Evolutionary conservation across 441 rosid genomes (phyloP), one percentile per base, ranked within the genome.

Genomic region (Adansonia madagascariensis): DNA sequence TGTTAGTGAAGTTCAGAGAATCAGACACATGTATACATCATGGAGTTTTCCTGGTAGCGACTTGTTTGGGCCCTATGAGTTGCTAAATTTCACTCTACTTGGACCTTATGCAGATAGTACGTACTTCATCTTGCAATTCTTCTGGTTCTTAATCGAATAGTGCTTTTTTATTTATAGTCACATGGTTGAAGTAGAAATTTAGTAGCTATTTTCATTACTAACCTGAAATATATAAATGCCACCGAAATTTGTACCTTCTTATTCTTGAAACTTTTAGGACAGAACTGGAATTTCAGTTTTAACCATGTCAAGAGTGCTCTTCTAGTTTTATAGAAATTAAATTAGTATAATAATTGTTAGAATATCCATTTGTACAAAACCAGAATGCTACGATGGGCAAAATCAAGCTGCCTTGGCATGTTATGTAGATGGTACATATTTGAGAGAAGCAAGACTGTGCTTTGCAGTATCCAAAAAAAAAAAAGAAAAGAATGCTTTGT

Each of bases 1-100:
- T 86, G 67, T 7, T 47, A 85, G 90, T 50, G 99, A 95, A 85
- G 90, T 93, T 79, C 79, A 31, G 73, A 86, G 92, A 75, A 85
- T 95, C 77, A 84, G 89, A 84, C 76, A 41, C 72, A 84, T 82
- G 57, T 93, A 82, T 75, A 80, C 90, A 31, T 80, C 96, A 17
- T 95, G 99, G 99, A 47, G 1, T 0, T 91, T 95, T 84, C 89
- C 77, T 76, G 70, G 80, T 56, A 80, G 65, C 61, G 89, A 90
- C 84, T 78, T 90, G 8, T 91, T 85, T 81, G 98, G 99, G 81
- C 99, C 99, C 2, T 95, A 91, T 78, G 99, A 93, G 81, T 89
- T 95, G 80, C 98, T 95, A 80, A 86, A 90, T 84, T 91, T 95
- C 87, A 95, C 94, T 73, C 89, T 93, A 63, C 81, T 75, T 75